These are phyloP conservation scores for Psidium guajava DNA, from an alignment of 345 rosid genomes.

Conservation along the genomic window DNA sequence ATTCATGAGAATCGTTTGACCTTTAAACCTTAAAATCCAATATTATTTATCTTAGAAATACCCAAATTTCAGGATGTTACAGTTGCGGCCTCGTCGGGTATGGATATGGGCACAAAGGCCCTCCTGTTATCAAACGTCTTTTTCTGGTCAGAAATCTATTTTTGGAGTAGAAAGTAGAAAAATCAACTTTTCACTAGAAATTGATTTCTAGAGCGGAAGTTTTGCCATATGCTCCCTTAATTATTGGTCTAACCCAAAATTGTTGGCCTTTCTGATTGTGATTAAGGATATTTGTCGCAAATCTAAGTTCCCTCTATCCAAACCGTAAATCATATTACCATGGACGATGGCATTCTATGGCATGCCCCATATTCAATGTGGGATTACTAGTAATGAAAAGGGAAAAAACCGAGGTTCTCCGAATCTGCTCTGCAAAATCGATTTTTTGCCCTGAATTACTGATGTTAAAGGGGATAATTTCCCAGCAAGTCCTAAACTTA, in stretches of 20 bases:
- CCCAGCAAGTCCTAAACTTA: neutral
- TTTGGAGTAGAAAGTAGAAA: too few species aligned
- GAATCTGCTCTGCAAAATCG: neutral
- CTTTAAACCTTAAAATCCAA: too few species aligned
- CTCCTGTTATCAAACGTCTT: too few species aligned
- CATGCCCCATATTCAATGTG: neutral
- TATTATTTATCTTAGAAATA: too few species aligned
- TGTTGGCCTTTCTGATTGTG: neutral
- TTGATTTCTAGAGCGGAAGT: too few species aligned
- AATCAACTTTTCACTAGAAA: too few species aligned
- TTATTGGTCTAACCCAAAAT: neutral
- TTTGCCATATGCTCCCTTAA: neutral
- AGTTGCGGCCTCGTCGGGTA: too few species aligned
- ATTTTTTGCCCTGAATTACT: neutral
- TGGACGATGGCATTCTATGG: neutral
- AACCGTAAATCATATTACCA: neutral
- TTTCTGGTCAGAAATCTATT: too few species aligned
- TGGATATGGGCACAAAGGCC: too few species aligned
- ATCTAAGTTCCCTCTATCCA: neutral
- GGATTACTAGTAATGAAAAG: neutral
- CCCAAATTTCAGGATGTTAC: too few species aligned
- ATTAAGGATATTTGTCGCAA: neutral
- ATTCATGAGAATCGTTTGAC: too few species aligned
- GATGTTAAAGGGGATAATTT: neutral
- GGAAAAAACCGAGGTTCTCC: neutral